Percentiles rank a stretch among this genome's conserved stretches.
Evolutionary conservation across 192 early-diverging fungal species (phyloP).

Genomic region (Podochytrium sp.): DNA sequence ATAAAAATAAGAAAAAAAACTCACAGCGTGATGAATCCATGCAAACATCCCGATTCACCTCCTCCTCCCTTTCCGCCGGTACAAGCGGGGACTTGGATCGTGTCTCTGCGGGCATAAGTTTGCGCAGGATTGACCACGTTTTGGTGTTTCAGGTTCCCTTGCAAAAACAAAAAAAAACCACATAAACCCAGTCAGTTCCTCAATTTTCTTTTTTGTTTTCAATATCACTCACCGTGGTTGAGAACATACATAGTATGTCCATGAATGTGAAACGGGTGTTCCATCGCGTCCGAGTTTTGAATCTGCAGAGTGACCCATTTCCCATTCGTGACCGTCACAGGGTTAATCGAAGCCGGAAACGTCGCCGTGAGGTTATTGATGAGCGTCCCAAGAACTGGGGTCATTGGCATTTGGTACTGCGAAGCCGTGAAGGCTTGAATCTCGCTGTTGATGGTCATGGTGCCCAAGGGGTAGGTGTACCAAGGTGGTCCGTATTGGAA

Average conservation of each 20-base stretch:
- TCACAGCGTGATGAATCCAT: constrained; percentile 1
- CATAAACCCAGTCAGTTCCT: too few species aligned
- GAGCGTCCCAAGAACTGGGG: background rate
- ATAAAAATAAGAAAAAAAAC: background rate
- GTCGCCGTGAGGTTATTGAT: background rate
- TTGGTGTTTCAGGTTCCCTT: background rate
- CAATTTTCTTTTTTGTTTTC: too few species aligned
- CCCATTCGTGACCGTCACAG: constrained; percentile 61
- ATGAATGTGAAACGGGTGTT: constrained; percentile 79
- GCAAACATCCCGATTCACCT: background rate
- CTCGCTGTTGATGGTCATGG: background rate
- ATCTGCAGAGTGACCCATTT: constrained; percentile 69
- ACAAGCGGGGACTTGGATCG: constrained; percentile 59
- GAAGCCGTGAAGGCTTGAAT: background rate
- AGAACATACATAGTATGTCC: constrained; percentile 81
- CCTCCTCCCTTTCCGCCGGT: background rate
- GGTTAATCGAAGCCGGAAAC: constrained; percentile 45
- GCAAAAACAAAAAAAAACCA: background rate
- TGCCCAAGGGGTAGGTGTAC: background rate
- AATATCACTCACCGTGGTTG: constrained; percentile 60
- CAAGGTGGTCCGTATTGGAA: background rate
- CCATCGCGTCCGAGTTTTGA: constrained; percentile 72
- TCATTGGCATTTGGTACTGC: background rate
- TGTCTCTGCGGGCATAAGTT: constrained; percentile 75
- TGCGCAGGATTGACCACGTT: constrained; percentile 32